Percentiles rank a stretch among this genome's conserved stretches.
phyloP scores from a whole-genome alignment of 176 grass and related monocot genomes.

The Oryza longistaminata region DNA sequence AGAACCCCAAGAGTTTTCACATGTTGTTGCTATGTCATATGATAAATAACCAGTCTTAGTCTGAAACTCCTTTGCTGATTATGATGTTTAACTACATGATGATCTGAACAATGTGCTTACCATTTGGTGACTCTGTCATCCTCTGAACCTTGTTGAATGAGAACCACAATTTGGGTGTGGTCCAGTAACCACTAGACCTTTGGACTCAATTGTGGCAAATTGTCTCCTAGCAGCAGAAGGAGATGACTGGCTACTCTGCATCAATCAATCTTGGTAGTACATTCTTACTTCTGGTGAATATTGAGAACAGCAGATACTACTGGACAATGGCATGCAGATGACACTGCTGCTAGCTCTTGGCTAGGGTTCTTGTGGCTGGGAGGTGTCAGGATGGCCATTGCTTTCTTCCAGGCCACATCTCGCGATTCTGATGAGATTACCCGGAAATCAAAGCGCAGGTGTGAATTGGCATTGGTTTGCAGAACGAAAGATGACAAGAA shows the following conservation, averaged over 20 bases:
- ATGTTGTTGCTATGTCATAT: neutral
- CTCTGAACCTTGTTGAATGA: neutral
- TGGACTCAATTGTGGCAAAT: neutral
- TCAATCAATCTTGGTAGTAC: neutral
- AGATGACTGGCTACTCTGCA: neutral
- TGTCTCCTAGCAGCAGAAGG: neutral
- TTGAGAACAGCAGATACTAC: neutral
- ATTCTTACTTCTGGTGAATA: neutral
- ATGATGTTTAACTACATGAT: neutral
- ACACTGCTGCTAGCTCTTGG: neutral
- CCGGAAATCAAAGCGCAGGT: neutral
- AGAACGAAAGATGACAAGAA: neutral
- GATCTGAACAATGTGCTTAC: neutral
- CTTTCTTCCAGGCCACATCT: neutral
- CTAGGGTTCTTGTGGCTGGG: neutral
- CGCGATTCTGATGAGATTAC: neutral
- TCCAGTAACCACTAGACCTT: neutral
- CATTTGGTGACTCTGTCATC: neutral
- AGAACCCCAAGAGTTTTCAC: neutral
- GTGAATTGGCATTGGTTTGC: neutral
- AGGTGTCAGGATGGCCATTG: neutral
- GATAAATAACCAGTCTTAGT: neutral
- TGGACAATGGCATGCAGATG: neutral
- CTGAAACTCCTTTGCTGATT: neutral
- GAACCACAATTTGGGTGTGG: conserved; percentile 3